Evolutionary conservation across 805 yeast genomes (phyloP).

Genomic region (Candida bentonensis): DNA sequence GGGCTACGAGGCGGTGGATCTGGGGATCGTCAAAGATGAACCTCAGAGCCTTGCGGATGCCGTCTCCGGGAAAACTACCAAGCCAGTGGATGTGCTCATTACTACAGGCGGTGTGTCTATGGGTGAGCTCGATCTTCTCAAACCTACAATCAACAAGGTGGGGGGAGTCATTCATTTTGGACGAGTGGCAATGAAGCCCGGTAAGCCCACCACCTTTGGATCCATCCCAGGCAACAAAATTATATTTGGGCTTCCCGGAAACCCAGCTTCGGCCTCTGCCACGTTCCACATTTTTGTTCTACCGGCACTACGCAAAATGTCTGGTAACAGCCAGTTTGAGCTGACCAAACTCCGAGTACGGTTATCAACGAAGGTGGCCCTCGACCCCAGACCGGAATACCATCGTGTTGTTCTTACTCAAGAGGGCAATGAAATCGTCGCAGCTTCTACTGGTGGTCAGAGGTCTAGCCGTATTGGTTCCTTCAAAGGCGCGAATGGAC

Average conservation of each 20-base stretch:
- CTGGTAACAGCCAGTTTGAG: conserved; percentile 19
- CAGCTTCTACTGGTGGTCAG: conserved; percentile 35
- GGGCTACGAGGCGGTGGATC: conserved; percentile 29
- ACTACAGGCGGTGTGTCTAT: conserved; percentile 48
- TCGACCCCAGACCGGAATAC: conserved; percentile 40
- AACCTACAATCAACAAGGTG: conserved; percentile 33
- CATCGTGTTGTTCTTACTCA: conserved; percentile 30
- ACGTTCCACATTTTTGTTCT: conserved; percentile 34
- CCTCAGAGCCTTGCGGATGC: conserved; percentile 16
- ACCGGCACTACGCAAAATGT: conserved; percentile 27
- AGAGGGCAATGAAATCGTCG: conserved; percentile 19
- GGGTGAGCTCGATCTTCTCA: conserved; percentile 41
- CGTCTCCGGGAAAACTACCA: conserved; percentile 17
- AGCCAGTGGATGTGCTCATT: conserved; percentile 28
- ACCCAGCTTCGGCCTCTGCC: conserved; percentile 41
- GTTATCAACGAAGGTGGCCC: conserved; percentile 19
- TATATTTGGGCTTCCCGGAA: conserved; percentile 41
- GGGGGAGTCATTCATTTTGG: conserved; percentile 38
- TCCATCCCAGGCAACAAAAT: conserved; percentile 22
- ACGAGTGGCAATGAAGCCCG: conserved; percentile 45
- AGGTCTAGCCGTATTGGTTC: conserved; percentile 37
- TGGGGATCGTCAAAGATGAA: conserved; percentile 37
- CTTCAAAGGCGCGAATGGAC: conserved; percentile 33
- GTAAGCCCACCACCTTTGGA: conserved; percentile 45
- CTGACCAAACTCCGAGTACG: conserved; percentile 25